A percentile compares a stretch with the other conserved stretches of the same genome.
These are phyloP conservation scores for Cladophialophora carrionii DNA, from an alignment of 2,329 filamentous ascomycete genomes.

Conservation along the genomic window DNA sequence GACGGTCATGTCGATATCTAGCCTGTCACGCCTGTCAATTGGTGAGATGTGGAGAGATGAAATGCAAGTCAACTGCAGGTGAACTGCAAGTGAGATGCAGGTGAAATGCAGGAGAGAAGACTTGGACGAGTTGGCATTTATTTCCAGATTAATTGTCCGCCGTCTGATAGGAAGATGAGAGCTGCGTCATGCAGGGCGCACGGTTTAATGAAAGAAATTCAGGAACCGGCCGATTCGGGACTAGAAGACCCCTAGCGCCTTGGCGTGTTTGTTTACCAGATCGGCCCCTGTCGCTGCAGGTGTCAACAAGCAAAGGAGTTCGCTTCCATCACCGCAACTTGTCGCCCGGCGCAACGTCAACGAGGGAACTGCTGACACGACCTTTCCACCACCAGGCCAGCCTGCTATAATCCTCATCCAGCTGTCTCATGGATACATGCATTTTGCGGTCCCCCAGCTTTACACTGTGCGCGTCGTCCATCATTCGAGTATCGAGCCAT, in stretches of 20 bases:
- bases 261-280: conserved; percentile 24
- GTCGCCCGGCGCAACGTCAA: conserved; percentile 16
- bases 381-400: conserved; percentile 21
- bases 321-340: conserved; percentile 19
- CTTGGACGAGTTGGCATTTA: conserved; percentile 9
- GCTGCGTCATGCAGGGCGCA: conserved; percentile 15
- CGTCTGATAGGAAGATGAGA: background rate
- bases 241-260: conserved; percentile 4
- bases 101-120: conserved; percentile 24
- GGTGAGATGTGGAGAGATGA: background rate
- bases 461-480: conserved; percentile 8
- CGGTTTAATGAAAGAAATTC: conserved; percentile 8
- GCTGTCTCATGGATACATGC: conserved; percentile 25
- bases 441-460: conserved; percentile 10
- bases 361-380: conserved; percentile 8
- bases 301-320: conserved; percentile 7
- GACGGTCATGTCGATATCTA: background rate
- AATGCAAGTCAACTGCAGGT: background rate
- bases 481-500: conserved; percentile 13
- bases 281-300: background rate
- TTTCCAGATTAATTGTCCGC: background rate
- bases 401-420: conserved; percentile 21
- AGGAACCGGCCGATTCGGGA: conserved; percentile 8
- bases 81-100: conserved; percentile 10
- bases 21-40: conserved; percentile 5